Evolutionary conservation across 2,329 filamentous ascomycete genomes (phyloP), one percentile per base, ranked within the genome.

Genomic region (Dactylellina sp.): DNA sequence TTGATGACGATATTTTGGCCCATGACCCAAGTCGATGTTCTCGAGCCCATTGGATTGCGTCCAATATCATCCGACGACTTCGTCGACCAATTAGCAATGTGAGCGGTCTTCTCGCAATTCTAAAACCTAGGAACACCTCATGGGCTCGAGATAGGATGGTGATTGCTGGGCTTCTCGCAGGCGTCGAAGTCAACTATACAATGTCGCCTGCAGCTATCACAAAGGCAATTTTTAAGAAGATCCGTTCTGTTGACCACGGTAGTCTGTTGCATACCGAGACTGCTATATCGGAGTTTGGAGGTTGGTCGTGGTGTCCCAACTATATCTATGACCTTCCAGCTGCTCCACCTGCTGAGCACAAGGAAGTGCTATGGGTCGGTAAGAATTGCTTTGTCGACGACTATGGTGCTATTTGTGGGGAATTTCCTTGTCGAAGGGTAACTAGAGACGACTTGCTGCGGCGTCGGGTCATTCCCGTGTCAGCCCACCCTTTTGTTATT

Each of bases 81-180:
- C 61, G 53, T 12, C 35, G 16, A 2, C 57, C 42, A 4, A 47
- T 78, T 14, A 37, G 28, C 0, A 64, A 57, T 37, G 46, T 79
- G 3, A 62, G 75, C 44, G 76, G 77, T 24, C 70, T 79, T n/a
- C 46, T 79, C 6, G 63, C 71, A 6, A 72, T 77, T 18, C 57
- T 79, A 1, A 59, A 75, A 1, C 65, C 77, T 12, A 60, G 78
- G 12, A 65, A 71, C 47, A 79, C 78, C n/a, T 78, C 78, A 16
- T 76, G 75, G 76, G 75, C 75, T 0, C 66, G 66, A 18, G 77
- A 79, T 56, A 68, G 64, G 22, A 74, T 77, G 22, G 75, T 75
- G 35, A 79, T 79, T 28, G 75, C 78, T 7, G 77, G 63, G 3
- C 74, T 77, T 1, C 42, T 79, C 28, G 64, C 76, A 4, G 77